These are phyloP conservation scores for Dothidotthia symphoricarpi DNA, from an alignment of 2,329 filamentous ascomycete genomes.

Conservation along the genomic window DNA sequence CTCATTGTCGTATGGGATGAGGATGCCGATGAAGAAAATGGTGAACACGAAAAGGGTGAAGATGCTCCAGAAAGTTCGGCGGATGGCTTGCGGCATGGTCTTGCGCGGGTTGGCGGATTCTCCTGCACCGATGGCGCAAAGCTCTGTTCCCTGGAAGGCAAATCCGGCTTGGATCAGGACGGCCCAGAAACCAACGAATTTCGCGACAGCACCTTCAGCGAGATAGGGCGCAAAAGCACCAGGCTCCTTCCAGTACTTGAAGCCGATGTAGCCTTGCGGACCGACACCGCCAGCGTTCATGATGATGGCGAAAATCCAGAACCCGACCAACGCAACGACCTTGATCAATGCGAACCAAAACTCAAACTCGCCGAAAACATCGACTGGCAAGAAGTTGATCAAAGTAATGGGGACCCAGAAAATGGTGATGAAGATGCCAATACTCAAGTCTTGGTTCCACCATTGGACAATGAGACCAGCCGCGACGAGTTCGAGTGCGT, in stretches of 20 bases:
- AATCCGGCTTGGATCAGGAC: conserved; percentile 69
- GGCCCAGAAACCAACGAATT: conserved; percentile 69
- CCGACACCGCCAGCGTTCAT: conserved; percentile 68
- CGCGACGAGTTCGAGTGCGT: conserved; percentile 69
- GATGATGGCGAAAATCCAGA: conserved; percentile 74
- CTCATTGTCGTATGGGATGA: conserved; percentile 63
- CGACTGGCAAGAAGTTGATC: conserved; percentile 69
- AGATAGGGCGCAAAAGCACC: conserved; percentile 67
- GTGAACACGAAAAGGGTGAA: conserved; percentile 63
- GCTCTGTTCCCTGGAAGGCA: conserved; percentile 70
- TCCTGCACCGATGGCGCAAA: conserved; percentile 75
- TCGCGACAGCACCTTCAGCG: conserved; percentile 58
- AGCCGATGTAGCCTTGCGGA: conserved; percentile 68
- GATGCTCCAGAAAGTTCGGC: conserved; percentile 73
- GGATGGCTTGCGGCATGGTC: conserved; percentile 70
- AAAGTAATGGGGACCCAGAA: conserved; percentile 69
- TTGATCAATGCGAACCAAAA: conserved; percentile 79
- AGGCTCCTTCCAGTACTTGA: conserved; percentile 67
- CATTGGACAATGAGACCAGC: conserved; percentile 74
- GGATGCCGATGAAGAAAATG: conserved; percentile 67
- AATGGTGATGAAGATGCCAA: conserved; percentile 70
- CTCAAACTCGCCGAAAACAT: conserved; percentile 73
- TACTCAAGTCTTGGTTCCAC: conserved; percentile 62
- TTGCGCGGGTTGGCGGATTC: conserved; percentile 72
- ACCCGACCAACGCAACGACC: conserved; percentile 70